Base-by-base conservation (phyloP, 2,329 filamentous ascomycete species). In the Tolypocladium tundrense region DNA sequence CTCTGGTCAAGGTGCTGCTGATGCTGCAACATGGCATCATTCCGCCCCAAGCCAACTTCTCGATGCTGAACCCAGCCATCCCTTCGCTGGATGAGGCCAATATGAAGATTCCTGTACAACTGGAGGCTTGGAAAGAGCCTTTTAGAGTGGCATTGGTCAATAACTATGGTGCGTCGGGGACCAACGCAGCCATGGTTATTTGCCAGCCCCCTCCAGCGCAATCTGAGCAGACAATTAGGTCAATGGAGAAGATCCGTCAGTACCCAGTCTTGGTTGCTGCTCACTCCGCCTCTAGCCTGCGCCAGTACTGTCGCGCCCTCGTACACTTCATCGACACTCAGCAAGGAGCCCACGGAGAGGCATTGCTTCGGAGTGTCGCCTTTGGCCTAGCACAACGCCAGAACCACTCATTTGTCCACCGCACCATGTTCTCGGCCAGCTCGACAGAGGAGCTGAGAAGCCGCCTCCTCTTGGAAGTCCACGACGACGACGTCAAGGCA, bases 131-230 rank as follows among this genome's bases (percentile, higher is more conserved):
- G 68, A 37, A 63, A 4, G 54, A 55, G 1, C 37, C 11, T 13
- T 45, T 54, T 0, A 65, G 63, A 1, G 56, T 64, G 7, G 69
- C 70, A 2, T 60, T 65, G 4, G 60, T 75, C 33, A 75, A 72
- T 58, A 73, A 66, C 48, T 74, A 72, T 39, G 72, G 72, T 8
- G 72, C 72, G 2, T 63, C 70, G 7, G 72, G 72, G 1, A 68
- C 64, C 45, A 74, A 74, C 51, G 64, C 68, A 3, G 64, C 69
- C 21, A 41, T 61, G 27, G 27, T 19, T 31, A 27, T 54, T 33
- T 53, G 51, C n/a, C 51, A 53, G 21, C 4, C 51, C 3, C 51
- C 51, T 6, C 13, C 51, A 39, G 19, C 35, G 40, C n/a, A 7
- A 27, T 14, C 6, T 1, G 33, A 39, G 10, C 35, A 2, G 13